Percentiles rank a stretch among this genome's conserved stretches.
These are phyloP conservation scores for Sporothrix protearum DNA, from an alignment of 2,329 filamentous ascomycete species.

Conservation along the genomic window DNA sequence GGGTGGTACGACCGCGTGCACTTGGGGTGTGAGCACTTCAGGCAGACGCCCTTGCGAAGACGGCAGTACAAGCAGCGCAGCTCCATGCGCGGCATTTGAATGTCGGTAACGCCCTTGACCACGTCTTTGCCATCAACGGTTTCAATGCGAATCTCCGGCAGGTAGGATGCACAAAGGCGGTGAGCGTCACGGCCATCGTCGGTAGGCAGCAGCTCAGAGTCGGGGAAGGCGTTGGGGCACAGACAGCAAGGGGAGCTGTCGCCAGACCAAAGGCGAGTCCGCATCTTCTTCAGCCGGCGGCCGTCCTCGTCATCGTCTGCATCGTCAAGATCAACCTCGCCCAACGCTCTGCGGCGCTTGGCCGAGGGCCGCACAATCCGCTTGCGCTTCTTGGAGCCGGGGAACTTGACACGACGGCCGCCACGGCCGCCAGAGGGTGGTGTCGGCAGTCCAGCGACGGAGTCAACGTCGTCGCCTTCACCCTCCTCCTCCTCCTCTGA, in stretches of 20 bases:
- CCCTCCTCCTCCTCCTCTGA: slow-evolving; percentile 64
- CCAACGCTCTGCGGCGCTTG: slow-evolving; percentile 12
- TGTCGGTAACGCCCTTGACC: slow-evolving; percentile 73
- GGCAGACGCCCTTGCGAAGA: slow-evolving; percentile 90
- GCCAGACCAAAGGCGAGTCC: slow-evolving; percentile 55
- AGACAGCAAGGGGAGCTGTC: slow-evolving; percentile 66
- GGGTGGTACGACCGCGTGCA: slow-evolving; percentile 92
- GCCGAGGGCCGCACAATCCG: slow-evolving; percentile 34
- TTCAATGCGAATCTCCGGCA: slow-evolving; percentile 86
- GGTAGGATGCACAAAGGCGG: slow-evolving; percentile 82
- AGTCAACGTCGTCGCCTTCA: slow-evolving; percentile 52
- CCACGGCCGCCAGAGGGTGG: slow-evolving; percentile 61
- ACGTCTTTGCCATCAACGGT: slow-evolving; percentile 66
- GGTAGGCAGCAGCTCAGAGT: slow-evolving; percentile 77
- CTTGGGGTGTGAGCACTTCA: slow-evolving; percentile 94
- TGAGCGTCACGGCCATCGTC: slow-evolving; percentile 86
- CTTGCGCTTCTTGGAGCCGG: slow-evolving; percentile 66
- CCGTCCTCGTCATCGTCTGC: slow-evolving; percentile 33
- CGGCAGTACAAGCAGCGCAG: slow-evolving; percentile 94
- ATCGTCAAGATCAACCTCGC: slow-evolving; percentile 27
- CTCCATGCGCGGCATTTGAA: slow-evolving; percentile 81
- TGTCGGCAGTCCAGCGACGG: slow-evolving; percentile 67
- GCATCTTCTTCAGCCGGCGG: slow-evolving; percentile 70
- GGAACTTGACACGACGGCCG: slow-evolving; percentile 42
- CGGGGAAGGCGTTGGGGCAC: slow-evolving; percentile 85